These are phyloP conservation scores for Xylariaceae sp. DNA, from an alignment of 2,329 filamentous ascomycete genomes.

Conservation along the genomic window DNA sequence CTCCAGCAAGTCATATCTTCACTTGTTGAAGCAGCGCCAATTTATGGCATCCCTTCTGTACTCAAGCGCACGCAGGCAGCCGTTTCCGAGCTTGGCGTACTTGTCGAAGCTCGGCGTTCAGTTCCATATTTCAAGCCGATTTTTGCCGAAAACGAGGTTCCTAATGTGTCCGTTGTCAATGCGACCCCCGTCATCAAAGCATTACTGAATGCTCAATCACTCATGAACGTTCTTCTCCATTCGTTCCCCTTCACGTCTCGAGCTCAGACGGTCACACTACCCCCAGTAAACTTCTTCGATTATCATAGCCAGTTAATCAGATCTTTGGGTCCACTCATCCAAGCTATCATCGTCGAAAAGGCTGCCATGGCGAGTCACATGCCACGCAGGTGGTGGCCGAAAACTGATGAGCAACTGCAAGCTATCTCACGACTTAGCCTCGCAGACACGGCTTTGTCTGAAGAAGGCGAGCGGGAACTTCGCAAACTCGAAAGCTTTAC, in stretches of 20 bases:
- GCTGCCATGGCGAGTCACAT: slow-evolving; percentile 70
- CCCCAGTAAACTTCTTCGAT: slow-evolving; percentile 77
- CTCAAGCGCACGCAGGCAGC: slow-evolving; percentile 69
- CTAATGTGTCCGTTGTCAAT: slow-evolving; percentile 35
- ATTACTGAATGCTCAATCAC: slow-evolving; percentile 69
- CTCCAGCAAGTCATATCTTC: slow-evolving; percentile 71
- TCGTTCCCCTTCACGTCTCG: slow-evolving; percentile 69
- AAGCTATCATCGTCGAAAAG: slow-evolving; percentile 80
- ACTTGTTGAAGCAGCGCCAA: slow-evolving; percentile 75
- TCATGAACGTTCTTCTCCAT: slow-evolving; percentile 70
- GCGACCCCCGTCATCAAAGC: slow-evolving; percentile 79
- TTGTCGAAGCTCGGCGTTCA: slow-evolving; percentile 51
- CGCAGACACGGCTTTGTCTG: slow-evolving; percentile 9
- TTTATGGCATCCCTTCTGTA: slow-evolving; percentile 77
- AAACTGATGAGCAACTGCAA: slow-evolving; percentile 13
- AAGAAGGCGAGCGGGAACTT: slow-evolving; percentile 9
- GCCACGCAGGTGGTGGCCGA: slow-evolving; percentile 60
- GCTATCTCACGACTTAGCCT: not conserved
- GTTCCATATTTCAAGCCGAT: slow-evolving; percentile 69
- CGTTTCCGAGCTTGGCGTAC: slow-evolving; percentile 62
- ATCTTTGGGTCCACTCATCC: slow-evolving; percentile 72
- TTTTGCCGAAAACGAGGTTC: slow-evolving; percentile 42
- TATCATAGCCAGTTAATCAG: slow-evolving; percentile 72
- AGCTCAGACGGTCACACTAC: slow-evolving; percentile 62
- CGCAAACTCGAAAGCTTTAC: slow-evolving; percentile 26